Evolutionary conservation across 495 filamentous ascomycete species (phyloP), one percentile per base, ranked within the genome.

Genomic region (Hypoxylon trugodes): DNA sequence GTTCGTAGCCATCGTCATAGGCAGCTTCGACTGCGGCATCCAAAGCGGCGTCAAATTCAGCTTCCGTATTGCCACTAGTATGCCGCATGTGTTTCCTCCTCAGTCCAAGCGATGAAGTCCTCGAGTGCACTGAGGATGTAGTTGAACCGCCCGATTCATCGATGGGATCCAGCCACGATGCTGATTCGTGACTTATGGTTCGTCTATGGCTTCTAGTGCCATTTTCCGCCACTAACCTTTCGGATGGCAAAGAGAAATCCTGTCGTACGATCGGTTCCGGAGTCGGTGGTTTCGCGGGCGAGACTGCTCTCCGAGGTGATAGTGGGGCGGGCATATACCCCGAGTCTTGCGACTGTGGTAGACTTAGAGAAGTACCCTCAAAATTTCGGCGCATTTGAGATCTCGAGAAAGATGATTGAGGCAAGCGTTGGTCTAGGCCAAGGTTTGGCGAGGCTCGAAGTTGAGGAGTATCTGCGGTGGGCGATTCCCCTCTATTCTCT

Each of bases 1-100:
- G 89, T 67, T 96, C 93, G 66, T 90, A 89, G 4, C 91, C 92
- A 64, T 98, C 92, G 72, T 96, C 90, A 72, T 97, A 98, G 16
- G 95, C 95, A 33, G 94, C 93, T 72, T 98, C 95, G 7, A 98
- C 91, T 9, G 96, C 96, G 2, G 92, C 95, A 79, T 98, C 95
- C 26, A 98, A 78, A 24, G 96, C 96, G 26, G 93, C 92, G 76
- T 96, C 92, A 70, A 97, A 97, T 68, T 96, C 94, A 15, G 94
- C 91, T 68, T 96, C 92, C 0, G 92, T 96, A 21, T 85, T 86
- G 18, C 87, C 87, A 68, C 89, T 96, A 3, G 86, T 71, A 16
- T 79, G 82, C 21, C 87, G 83, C 38, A 91, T 85, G 50, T 79
- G 84, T 63, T 88, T 89, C 52, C 87, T 82, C 46, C 86, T 83